These are phyloP conservation scores for Ilex aquifolium DNA, from an alignment of 257 asterid genomes.

Conservation along the genomic window DNA sequence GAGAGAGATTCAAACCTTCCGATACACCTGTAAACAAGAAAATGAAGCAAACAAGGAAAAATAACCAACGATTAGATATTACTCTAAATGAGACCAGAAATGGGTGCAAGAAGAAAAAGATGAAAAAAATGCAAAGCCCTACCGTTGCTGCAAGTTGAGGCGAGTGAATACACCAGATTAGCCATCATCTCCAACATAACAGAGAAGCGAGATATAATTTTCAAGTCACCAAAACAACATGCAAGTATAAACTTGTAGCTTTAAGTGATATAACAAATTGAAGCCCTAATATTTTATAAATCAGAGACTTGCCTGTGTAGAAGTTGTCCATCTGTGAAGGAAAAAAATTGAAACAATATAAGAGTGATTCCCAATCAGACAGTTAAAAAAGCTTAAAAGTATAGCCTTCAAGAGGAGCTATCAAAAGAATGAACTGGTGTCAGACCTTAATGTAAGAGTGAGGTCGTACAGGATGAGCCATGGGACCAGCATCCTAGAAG, in stretches of 20 bases:
- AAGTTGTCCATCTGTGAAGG: slow-evolving; percentile 79
- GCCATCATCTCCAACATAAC: slow-evolving; percentile 25
- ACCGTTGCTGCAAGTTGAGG: slow-evolving; percentile 68
- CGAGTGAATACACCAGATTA: slow-evolving; percentile 14
- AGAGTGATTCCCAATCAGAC: no score
- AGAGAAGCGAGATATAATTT: slow-evolving; percentile 5
- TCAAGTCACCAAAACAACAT: no score
- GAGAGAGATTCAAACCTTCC: slow-evolving; percentile 41
- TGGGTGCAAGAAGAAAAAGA: background rate
- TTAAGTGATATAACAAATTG: background rate
- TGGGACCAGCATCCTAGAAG: slow-evolving; percentile 78
- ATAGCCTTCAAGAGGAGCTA: background rate
- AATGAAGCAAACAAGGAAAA: background rate
- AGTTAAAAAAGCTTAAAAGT: no score
- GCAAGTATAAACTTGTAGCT: background rate
- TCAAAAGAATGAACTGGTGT: slow-evolving; percentile 7
- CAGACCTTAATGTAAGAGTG: slow-evolving; percentile 75
- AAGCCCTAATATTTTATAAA: background rate
- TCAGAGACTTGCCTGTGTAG: slow-evolving; percentile 60
- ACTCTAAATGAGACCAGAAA: slow-evolving; percentile 14
- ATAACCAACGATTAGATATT: slow-evolving; percentile 1
- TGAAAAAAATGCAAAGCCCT: slow-evolving; percentile 9
- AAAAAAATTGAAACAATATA: slow-evolving; percentile 7
- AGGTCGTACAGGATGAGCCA: slow-evolving; percentile 92
- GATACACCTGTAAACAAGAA: slow-evolving; percentile 55